phyloP scores from a whole-genome alignment of 305 asterid genomes.

The Striga hermonthica region DNA sequence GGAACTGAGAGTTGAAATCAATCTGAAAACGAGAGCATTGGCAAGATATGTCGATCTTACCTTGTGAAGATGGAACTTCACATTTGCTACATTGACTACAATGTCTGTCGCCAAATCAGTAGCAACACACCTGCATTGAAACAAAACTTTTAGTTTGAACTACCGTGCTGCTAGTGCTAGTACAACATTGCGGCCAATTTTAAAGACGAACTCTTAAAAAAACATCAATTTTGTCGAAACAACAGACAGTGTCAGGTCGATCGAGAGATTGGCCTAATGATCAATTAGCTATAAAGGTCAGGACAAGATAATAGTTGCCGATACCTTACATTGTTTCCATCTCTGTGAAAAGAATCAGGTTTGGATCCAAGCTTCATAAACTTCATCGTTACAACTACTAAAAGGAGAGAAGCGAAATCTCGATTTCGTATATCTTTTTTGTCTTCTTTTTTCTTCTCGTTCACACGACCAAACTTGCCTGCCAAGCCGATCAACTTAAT shows the following conservation, averaged over 20 bases:
- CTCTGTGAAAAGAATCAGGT: constrained; percentile 58
- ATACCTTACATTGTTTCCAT: constrained; percentile 53
- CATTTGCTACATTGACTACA: constrained; percentile 37
- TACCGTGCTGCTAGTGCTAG: not conserved
- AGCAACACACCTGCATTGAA: constrained; percentile 41
- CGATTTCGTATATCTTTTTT: constrained; percentile 23
- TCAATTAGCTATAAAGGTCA: not conserved
- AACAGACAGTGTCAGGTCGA: too few relatives aligned
- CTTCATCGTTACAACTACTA: constrained; percentile 56
- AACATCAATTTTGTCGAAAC: not conserved
- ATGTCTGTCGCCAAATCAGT: constrained; percentile 43
- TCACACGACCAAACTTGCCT: too few relatives aligned
- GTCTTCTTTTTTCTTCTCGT: too few relatives aligned
- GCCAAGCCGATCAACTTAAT: too few relatives aligned
- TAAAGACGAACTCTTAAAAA: not conserved
- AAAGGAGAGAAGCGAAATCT: too few relatives aligned
- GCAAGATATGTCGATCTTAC: constrained; percentile 26
- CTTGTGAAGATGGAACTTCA: constrained; percentile 46
- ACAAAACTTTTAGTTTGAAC: not conserved
- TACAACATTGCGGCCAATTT: not conserved
- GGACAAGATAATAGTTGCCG: constrained; percentile 32
- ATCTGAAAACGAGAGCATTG: not conserved
- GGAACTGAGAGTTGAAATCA: not conserved
- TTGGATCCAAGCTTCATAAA: constrained; percentile 89
- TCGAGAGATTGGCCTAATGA: too few relatives aligned